Evolutionary conservation across 192 early-diverging fungal species (phyloP), one percentile per base, ranked within the genome.

Genomic region (Powellomyces hirtus): DNA sequence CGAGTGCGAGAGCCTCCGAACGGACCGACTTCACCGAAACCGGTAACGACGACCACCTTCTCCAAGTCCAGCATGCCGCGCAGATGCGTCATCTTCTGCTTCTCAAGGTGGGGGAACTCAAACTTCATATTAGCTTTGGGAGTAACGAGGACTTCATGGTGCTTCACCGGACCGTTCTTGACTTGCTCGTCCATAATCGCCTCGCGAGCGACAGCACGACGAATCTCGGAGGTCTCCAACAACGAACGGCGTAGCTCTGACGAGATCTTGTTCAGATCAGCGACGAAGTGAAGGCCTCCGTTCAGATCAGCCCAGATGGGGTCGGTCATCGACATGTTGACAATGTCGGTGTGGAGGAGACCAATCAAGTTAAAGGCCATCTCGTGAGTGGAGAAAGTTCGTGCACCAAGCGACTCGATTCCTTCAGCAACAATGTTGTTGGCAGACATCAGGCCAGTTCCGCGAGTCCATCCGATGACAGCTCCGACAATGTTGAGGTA

Each of bases 381-480:
- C 76, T 98, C 95, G 62, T 83, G 78, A 27, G 90, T 79, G 20
- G 92, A 90, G 87, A 96, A 98, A 24, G 95, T 98, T 69, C 93
- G 87, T 30, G 93, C 89, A 44, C 95, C 95, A 42, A 86, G 79
- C 49, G 82, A 81, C 76, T 98, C 95, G 30, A 98, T 85, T 53
- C 91, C 89, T 70, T 94, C 87, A 30, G 94, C 91, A 56, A 94
- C 87, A 38, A 91, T 81, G 75, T 98, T 94, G 80, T 95, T 98
- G 65, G 82, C 79, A 26, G 83, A 85, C 95, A 98, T 98, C 73
- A 98, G 84, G 34, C 93, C 93, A 31, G 95, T 98, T 59, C 95
- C 93, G 74, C 95, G 89, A 44, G 95, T 98, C 95, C 95, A 98
- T 30, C 95, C 95, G 75, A 98, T 98, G 26, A 93, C 91, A 36